Evolutionary conservation across 2,329 filamentous ascomycete species (phyloP).

Genomic region (Gaeumannomyces tritici): DNA sequence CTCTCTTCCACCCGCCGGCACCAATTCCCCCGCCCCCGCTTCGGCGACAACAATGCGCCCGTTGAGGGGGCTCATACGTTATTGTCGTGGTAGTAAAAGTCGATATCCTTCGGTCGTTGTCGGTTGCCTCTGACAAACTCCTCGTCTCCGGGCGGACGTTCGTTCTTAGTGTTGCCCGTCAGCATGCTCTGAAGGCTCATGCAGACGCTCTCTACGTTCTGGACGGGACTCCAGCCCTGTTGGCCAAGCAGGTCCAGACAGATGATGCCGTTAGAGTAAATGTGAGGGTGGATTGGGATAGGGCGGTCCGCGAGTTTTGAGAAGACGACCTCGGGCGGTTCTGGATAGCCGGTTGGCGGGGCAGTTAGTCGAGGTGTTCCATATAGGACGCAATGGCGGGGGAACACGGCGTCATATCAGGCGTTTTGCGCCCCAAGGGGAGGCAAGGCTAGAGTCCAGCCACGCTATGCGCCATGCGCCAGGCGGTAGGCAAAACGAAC

Average conservation of each 20-base stretch:
- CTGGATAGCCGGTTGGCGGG: slow-evolving; percentile 32
- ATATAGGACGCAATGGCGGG: not conserved
- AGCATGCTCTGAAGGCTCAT: slow-evolving; percentile 98
- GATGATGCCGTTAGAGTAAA: slow-evolving; percentile 98
- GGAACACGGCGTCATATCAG: not conserved
- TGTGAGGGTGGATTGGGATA: slow-evolving; percentile 92
- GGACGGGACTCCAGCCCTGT: slow-evolving; percentile 91
- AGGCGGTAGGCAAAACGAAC: slow-evolving; percentile 36
- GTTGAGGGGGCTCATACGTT: slow-evolving; percentile 40
- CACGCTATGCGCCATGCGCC: not conserved
- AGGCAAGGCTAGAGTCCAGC: not conserved
- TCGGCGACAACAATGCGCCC: not conserved
- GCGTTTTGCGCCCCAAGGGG: not conserved
- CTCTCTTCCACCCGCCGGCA: not conserved
- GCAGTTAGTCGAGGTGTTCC: not conserved
- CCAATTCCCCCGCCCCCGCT: not conserved
- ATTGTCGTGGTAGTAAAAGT: slow-evolving; percentile 90
- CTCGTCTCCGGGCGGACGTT: slow-evolving; percentile 81
- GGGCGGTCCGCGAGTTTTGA: slow-evolving; percentile 51
- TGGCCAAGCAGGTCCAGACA: slow-evolving; percentile 85
- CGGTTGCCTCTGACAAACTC: slow-evolving; percentile 79
- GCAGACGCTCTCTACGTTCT: slow-evolving; percentile 93
- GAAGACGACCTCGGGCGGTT: slow-evolving; percentile 92
- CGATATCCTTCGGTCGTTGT: slow-evolving; percentile 75
- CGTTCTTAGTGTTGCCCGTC: slow-evolving; percentile 85